A percentile compares a stretch with the other conserved stretches of the same genome.
These are phyloP conservation scores for Eimeria acervulina DNA, from an alignment of 169 alveolate species.

Conservation along the genomic window DNA sequence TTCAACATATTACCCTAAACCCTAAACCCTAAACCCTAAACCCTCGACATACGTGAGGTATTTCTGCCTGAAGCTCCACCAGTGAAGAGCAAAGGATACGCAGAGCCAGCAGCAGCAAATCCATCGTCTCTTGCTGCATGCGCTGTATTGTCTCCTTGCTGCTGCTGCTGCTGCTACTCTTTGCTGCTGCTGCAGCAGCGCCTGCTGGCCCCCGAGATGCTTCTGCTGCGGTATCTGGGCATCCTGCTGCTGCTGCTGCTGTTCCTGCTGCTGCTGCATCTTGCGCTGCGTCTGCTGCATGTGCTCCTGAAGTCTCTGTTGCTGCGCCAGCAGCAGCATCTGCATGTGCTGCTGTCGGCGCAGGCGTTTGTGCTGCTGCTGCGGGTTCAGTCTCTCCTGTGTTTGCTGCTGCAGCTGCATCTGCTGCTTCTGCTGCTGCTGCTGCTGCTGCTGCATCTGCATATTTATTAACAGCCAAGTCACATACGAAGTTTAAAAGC, in stretches of 20 bases:
- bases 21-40: background rate
- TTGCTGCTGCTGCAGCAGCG: slow-evolving; percentile 14
- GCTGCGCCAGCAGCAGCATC: background rate
- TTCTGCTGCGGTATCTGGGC: background rate
- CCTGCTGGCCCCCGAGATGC: background rate
- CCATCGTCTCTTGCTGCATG: slow-evolving; percentile 63
- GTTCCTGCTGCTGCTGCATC: slow-evolving; percentile 30
- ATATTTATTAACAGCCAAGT: slow-evolving; percentile 68
- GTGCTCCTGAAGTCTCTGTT: background rate
- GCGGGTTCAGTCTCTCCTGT: background rate
- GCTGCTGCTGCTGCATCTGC: slow-evolving; percentile 73
- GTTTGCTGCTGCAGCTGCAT: slow-evolving; percentile 83
- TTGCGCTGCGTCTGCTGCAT: background rate
- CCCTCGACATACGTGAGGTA: slow-evolving; percentile 41
- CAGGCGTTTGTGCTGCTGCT: slow-evolving; percentile 21
- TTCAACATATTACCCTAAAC: background rate
- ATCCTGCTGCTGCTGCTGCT: background rate
- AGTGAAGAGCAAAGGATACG: slow-evolving; percentile 56
- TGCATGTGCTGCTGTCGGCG: background rate
- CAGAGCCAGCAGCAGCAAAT: slow-evolving; percentile 51
- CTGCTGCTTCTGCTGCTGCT: slow-evolving; percentile 67
- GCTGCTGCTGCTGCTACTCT: slow-evolving; percentile 64
- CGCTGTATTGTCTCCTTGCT: slow-evolving; percentile 20
- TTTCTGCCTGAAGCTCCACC: slow-evolving; percentile 37
- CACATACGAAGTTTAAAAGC: slow-evolving; percentile 68